Conservation (phyloP, 306 rosid genomes). For the Myrica gale region DNA sequence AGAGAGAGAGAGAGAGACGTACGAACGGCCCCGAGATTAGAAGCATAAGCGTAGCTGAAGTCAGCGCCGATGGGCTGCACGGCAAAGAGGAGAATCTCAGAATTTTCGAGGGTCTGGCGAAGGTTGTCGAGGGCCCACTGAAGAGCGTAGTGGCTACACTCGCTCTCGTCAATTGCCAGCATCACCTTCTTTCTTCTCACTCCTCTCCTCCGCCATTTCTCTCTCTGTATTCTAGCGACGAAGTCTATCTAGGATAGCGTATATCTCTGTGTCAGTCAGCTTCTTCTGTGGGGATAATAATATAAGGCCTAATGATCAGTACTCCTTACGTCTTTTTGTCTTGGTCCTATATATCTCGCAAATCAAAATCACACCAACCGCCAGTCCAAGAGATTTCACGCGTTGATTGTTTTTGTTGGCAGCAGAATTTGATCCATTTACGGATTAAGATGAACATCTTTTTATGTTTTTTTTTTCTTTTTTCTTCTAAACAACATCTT, state of each 20-base stretch:
- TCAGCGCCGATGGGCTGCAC: conserved; percentile 25
- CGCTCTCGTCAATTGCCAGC: conserved; percentile 36
- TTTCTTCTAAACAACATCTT: too few species aligned
- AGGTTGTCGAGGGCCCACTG: conserved; percentile 30
- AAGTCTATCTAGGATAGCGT: too few species aligned
- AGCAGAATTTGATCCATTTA: too few species aligned
- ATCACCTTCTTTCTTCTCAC: conserved; percentile 32
- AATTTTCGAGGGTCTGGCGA: conserved; percentile 15
- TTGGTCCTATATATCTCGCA: too few species aligned
- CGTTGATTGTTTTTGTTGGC: not conserved
- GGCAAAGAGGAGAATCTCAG: conserved; percentile 34
- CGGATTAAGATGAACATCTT: too few species aligned
- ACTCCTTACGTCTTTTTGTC: not conserved
- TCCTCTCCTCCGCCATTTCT: conserved; percentile 12
- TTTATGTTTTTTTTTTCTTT: too few species aligned
- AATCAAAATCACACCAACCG: not conserved
- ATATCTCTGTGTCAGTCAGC: not conserved
- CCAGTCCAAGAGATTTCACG: not conserved
- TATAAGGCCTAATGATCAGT: too few species aligned
- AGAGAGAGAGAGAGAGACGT: conserved; percentile 1
- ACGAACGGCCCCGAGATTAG: conserved; percentile 31
- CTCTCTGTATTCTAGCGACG: not conserved
- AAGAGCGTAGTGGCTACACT: conserved; percentile 34
- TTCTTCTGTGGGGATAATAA: not conserved
- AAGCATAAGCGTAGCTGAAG: conserved; percentile 21